A percentile compares a stretch with the other conserved stretches of the same genome.
These are phyloP conservation scores for Salix udensis DNA, from an alignment of 345 rosid species.

Conservation along the genomic window DNA sequence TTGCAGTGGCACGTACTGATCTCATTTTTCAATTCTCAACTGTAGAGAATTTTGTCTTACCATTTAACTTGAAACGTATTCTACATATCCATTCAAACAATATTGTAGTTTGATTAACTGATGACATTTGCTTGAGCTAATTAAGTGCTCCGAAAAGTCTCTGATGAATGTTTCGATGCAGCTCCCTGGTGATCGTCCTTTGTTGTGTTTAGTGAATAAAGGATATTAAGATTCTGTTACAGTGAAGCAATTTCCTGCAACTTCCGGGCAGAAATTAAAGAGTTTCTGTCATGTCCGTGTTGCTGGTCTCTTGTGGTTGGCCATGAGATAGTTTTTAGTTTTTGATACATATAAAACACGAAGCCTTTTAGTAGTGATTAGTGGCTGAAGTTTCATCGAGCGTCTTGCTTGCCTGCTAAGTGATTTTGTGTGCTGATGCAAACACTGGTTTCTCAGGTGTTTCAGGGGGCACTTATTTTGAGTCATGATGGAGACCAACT, in stretches of 20 bases:
- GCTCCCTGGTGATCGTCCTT: neutral
- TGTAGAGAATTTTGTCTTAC: constrained; percentile 34
- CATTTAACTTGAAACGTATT: neutral
- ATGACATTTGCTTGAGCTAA: neutral
- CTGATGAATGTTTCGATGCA: neutral
- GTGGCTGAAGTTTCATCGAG: neutral
- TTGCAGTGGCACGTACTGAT: constrained; percentile 66
- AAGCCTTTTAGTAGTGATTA: neutral
- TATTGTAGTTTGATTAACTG: neutral
- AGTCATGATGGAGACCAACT: neutral
- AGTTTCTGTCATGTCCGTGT: neutral
- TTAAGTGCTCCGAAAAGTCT: neutral
- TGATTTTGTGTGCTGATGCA: neutral
- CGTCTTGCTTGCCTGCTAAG: neutral
- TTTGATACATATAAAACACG: neutral
- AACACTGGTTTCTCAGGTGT: neutral
- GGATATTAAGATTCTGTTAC: neutral
- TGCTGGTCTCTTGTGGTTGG: neutral
- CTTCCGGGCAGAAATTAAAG: neutral
- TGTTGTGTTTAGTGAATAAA: neutral
- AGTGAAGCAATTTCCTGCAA: neutral
- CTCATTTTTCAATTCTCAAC: constrained; percentile 90
- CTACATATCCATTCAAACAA: neutral
- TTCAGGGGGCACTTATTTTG: neutral
- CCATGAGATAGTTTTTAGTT: neutral